Evolutionary conservation across 768 basidiomycete species (phyloP), one percentile per base, ranked within the genome.

Genomic region (Lactarius hatsudake): DNA sequence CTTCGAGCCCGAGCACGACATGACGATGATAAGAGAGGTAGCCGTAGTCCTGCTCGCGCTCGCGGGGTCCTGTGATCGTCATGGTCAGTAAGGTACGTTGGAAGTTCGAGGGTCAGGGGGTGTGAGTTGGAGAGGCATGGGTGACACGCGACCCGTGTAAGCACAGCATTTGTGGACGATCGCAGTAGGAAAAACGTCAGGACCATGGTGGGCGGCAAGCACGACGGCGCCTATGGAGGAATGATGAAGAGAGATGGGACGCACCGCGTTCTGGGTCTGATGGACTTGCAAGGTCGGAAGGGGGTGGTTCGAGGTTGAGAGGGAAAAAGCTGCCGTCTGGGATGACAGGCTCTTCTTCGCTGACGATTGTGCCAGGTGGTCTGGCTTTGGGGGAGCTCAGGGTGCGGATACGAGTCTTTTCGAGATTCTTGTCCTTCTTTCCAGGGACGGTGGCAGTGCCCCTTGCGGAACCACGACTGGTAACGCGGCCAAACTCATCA

Each of bases 21-120:
- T 93, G 87, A 38, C 87, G 81, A 64, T 87, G 83, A 76, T 86
- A 87, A 5, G 86, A 87, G 51, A 93, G 82, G 72, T 91, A 91
- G 59, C 91, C 90, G 73, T 93, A 93, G 66, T 82, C 83, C 67
- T 80, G 77, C 55, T 78, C 74, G 23, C 69, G 73, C 17, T 72
- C 67, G 59, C 57, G 67, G 26, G 51, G 45, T 20, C 68, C 66
- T 64, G 68, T 60, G 73, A 68, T 38, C 63, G 66, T 48, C 58
- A 40, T 42, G 13, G 59, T 66, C 34, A 67, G 60, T 10, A 59
- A 42, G 5, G 56, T 13, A 30, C 10, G 18, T 40, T 13, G 59
- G 0, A 1, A 23, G 5, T 8, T 13, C 5, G 17, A 30, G 26
- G 9, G 6, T 12, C 13, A 28, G 17, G 38, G 62, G 57, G 43